Base-by-base conservation (phyloP, 2,329 filamentous ascomycete species). In the Neopestalotiopsis sp. region DNA sequence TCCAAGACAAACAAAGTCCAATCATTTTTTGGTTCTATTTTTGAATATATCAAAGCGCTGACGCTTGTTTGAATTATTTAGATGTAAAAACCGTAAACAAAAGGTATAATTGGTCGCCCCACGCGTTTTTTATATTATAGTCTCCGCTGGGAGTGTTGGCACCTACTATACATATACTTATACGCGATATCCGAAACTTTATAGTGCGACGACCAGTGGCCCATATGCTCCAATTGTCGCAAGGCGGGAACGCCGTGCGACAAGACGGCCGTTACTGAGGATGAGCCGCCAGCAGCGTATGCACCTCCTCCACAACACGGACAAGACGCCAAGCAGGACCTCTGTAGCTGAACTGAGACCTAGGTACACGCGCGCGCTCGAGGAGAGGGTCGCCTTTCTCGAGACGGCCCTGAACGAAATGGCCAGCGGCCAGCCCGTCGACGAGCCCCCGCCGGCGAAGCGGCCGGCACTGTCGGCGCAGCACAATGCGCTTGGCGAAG, bases 21-120 rank as follows among this genome's bases (percentile, higher is more conserved):
- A 20, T 32, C 13, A n/a, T 63, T 52, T 59, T 45, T 63, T 20
- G 24, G 24, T 32, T 67, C 10, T 30, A 10, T 42, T 38, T 58
- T 67, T 32, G 13, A 9, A 52, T 17, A n/a, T 17, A 14, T 52
- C 45, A 52, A 52, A 28, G 10, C 30, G 62, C 67, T 61, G 17
- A 69, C 68, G n/a, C 38, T 24, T 28, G 20, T 61, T 52, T 52
- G 45, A 52, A n/a, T 52, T 17, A 52, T 40, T 49, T 63, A 70
- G 82, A 69, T 84, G 82, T 75, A 84, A 84, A 72, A 80, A 75
- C 24, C 77, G 82, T 65, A 84, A 84, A 70, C 82, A 84, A 71
- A 83, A 79, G 74, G 82, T 82, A 45, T 32, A 72, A 75, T 68
- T 38, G 7, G 28, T 49, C 24, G 34, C 58, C 12, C 20, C 30